Evolutionary conservation across 441 rosid species (phyloP).

Genomic region (Aleurites moluccanus): DNA sequence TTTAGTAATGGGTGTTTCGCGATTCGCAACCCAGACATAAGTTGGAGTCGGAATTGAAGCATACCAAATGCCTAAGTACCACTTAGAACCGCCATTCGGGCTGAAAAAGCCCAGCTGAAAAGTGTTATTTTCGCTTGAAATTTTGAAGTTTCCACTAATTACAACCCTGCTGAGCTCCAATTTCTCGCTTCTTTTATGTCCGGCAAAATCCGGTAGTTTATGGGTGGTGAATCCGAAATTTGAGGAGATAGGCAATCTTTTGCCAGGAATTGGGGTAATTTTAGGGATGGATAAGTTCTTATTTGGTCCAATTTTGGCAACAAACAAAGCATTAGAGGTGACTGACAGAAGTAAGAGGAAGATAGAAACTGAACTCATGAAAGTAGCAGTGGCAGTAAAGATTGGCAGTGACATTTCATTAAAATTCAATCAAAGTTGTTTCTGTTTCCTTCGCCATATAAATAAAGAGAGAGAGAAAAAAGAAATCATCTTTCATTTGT

Average conservation of each 20-base stretch:
- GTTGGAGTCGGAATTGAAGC: conserved; percentile 55
- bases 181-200: conserved; percentile 16
- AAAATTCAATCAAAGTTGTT: background rate
- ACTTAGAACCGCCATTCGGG: conserved; percentile 40
- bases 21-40: conserved; percentile 84
- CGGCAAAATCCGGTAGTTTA: background rate
- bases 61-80: conserved; percentile 76
- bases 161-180: conserved; percentile 33
- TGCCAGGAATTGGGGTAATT: background rate
- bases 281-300: background rate
- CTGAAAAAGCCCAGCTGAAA: conserved; percentile 69
- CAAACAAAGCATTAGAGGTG: conserved; percentile 11
- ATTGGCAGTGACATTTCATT: conserved; percentile 27
- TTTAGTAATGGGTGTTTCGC: conserved; percentile 49
- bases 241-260: background rate
- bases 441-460: background rate
- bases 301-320: conserved; percentile 5
- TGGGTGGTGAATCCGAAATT: background rate
- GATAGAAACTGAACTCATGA: conserved; percentile 14
- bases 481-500: background rate
- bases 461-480: background rate
- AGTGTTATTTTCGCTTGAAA: conserved; percentile 43
- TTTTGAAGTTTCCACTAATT: conserved; percentile 47
- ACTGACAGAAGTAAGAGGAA: conserved; percentile 20
- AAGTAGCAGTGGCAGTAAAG: conserved; percentile 1